Percentiles rank a stretch among this genome's conserved stretches.
Conservation (phyloP, 495 filamentous ascomycete genomes). For the Penicillium mononematosum region DNA sequence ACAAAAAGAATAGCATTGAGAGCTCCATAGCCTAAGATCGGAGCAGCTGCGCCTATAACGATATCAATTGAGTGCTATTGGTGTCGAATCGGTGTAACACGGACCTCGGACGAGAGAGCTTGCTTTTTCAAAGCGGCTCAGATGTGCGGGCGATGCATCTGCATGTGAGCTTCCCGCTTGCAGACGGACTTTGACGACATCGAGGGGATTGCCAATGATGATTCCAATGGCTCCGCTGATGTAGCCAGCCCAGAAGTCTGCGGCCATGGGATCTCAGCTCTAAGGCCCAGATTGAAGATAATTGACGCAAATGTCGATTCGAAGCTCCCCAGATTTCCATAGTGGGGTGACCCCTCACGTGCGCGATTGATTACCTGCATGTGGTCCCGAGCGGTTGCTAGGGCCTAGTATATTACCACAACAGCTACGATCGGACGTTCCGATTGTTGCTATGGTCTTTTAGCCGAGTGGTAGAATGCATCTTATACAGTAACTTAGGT, state of each 20-base stretch:
- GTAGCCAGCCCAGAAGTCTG: slow-evolving; percentile 88
- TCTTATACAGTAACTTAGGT: too few relatives aligned
- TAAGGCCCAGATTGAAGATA: background rate
- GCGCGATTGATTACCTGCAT: background rate
- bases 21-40: slow-evolving; percentile 82
- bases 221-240: slow-evolving; percentile 79
- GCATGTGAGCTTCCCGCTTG: slow-evolving; percentile 57
- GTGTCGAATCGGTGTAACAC: slow-evolving; percentile 1
- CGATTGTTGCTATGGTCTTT: too few relatives aligned
- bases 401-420: too few relatives aligned
- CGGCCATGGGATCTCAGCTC: slow-evolving; percentile 54
- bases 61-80: slow-evolving; percentile 8
- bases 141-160: slow-evolving; percentile 22
- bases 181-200: slow-evolving; percentile 78
- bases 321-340: slow-evolving; percentile 12
- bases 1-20: slow-evolving; percentile 86
- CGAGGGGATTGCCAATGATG: slow-evolving; percentile 82
- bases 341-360: slow-evolving; percentile 12
- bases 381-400: too few relatives aligned
- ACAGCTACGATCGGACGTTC: too few relatives aligned
- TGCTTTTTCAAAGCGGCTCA: slow-evolving; percentile 43
- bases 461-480: too few relatives aligned
- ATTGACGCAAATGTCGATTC: slow-evolving; percentile 2
- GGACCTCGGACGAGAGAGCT: slow-evolving; percentile 51
- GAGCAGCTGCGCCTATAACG: slow-evolving; percentile 65